Conservation (phyloP, 1,139 yeast species). For the Pichia sp. region DNA sequence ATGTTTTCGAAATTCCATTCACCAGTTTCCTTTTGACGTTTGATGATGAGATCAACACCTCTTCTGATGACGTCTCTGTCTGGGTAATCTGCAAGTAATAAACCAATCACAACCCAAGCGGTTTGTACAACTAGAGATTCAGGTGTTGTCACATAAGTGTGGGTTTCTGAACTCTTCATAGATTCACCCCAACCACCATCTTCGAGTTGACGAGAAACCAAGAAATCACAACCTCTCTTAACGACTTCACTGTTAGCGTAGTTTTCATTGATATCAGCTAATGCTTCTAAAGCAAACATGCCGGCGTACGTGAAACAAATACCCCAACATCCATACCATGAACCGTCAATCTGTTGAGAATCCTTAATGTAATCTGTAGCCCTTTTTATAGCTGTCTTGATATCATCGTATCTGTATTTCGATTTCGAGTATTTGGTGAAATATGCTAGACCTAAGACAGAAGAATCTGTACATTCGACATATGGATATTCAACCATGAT, state of each 20-base stretch:
- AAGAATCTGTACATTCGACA: conserved; percentile 97
- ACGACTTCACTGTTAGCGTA: conserved; percentile 66
- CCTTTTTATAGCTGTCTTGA: conserved; percentile 62
- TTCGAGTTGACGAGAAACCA: conserved; percentile 66
- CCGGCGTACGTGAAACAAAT: conserved; percentile 95
- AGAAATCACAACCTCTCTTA: conserved; percentile 78
- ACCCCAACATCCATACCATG: conserved; percentile 99
- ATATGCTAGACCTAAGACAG: conserved; percentile 83
- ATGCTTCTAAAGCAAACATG: conserved; percentile 97
- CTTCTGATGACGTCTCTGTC: conserved; percentile 55
- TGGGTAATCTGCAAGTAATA: conserved; percentile 81
- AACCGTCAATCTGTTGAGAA: conserved; percentile 76
- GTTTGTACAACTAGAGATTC: conserved; percentile 83
- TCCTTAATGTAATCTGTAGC: conserved; percentile 72
- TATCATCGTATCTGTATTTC: conserved; percentile 63
- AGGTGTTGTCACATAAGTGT: conserved; percentile 63
- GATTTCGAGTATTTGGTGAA: conserved; percentile 66
- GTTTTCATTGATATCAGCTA: conserved; percentile 62
- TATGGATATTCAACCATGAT: conserved; percentile 99
- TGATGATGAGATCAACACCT: conserved; percentile 66
- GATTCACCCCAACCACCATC: conserved; percentile 99
- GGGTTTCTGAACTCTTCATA: conserved; percentile 81
- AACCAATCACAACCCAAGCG: conserved; percentile 87
- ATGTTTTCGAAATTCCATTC: conserved; percentile 85
- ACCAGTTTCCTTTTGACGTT: conserved; percentile 70